Base-by-base conservation (phyloP, 2,329 filamentous ascomycete genomes). In the Fusarium setosum region DNA sequence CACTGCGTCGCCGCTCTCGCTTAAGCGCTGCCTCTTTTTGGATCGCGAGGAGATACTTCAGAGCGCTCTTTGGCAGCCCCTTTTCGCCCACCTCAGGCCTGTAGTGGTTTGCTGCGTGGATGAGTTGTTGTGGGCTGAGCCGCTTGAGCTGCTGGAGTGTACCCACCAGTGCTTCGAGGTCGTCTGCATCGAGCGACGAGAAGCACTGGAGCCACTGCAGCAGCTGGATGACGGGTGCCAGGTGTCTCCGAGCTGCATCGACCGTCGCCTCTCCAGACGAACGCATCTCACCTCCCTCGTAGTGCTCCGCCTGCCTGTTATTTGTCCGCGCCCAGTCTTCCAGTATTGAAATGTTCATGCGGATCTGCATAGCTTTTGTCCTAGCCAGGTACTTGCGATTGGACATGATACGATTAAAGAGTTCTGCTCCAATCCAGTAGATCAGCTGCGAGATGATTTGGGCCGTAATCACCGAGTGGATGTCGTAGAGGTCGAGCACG, bases 361-460 rank as follows among this genome's bases (percentile, higher is more conserved):
- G 92, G 71, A 99, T 98, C 77, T 99, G 96, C 96, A 99, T 99
- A 4, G 96, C 96, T 78, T 99, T 99, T 17, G 96, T 99, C 52
- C 96, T 88, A 6, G 96, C 95, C 10, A 99, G 84, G 73, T 97
- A 99, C 76, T 95, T 94, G 67, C 93, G 89, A 73, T 96, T 97
- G 26, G 92, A 95, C 92, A 99, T 97, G 77, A 99, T 92, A 59
- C 95, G 91, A 77, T 99, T 99, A 82, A 99, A 99, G 9, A 98
- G 87, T 79, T 99, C 96, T 0, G 95, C 93, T 7, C 94, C 92
- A 15, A 99, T 86, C 96, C 96, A 99, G 80, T 97, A 99, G 41
- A 98, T 85, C 3, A 99, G 84, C 74, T 99, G 96, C 4, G 94
- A 92, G 23, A 97, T 82, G 58, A 98, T 93, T 75, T 99, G 96